A percentile compares a stretch with the other conserved stretches of the same genome.
These are phyloP conservation scores for Fusarium haematococcum DNA, from an alignment of 2,329 filamentous ascomycete species.

Conservation along the genomic window DNA sequence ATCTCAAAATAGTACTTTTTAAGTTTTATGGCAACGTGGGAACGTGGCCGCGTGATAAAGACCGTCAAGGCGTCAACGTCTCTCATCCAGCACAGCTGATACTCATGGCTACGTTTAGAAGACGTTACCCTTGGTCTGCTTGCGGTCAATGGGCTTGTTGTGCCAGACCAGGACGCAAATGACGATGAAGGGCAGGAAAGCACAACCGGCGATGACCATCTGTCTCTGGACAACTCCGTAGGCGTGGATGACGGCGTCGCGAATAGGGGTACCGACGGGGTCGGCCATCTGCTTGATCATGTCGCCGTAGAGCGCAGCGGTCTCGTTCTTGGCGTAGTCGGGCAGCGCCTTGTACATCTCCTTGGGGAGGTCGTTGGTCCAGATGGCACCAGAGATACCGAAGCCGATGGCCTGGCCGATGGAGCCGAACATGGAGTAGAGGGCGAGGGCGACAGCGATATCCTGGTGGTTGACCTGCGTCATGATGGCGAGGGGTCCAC, in stretches of 20 bases:
- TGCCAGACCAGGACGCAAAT: constrained; percentile 61
- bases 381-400: constrained; percentile 47
- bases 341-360: constrained; percentile 66
- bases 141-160: constrained; percentile 60
- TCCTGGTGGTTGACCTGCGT: constrained; percentile 47
- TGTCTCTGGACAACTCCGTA: constrained; percentile 65
- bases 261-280: constrained; percentile 55
- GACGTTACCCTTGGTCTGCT: constrained; percentile 64
- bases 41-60: neutral
- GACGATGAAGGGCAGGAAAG: constrained; percentile 47
- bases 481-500: constrained; percentile 45
- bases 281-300: constrained; percentile 65
- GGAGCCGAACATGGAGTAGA: constrained; percentile 45
- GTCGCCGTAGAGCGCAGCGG: constrained; percentile 64
- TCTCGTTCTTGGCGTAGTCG: constrained; percentile 47
- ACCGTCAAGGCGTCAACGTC: neutral
- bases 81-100: neutral
- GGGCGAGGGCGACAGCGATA: constrained; percentile 48
- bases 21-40: neutral
- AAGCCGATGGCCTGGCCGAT: constrained; percentile 49
- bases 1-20: neutral
- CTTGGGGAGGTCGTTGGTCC: constrained; percentile 48
- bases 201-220: constrained; percentile 57
- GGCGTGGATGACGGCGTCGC: constrained; percentile 68
- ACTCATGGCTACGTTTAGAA: constrained; percentile 50